These are phyloP conservation scores for Eutypa lata DNA, from an alignment of 2,329 filamentous ascomycete genomes.

Conservation along the genomic window DNA sequence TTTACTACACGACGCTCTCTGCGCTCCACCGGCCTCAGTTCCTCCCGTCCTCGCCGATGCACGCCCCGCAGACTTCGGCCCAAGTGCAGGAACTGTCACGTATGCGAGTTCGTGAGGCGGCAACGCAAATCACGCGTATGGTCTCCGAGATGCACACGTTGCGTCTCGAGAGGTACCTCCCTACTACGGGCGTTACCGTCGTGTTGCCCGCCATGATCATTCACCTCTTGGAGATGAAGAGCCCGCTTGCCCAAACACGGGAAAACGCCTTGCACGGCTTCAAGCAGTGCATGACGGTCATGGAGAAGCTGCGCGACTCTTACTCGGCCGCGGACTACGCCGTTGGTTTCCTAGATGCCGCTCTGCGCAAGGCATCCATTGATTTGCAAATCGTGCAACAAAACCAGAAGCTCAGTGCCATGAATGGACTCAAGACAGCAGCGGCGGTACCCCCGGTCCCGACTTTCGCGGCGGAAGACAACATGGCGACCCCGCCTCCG, in stretches of 20 bases:
- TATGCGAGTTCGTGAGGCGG: slow-evolving; percentile 77
- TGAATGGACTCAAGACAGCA: slow-evolving; percentile 18
- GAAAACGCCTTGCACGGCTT: slow-evolving; percentile 76
- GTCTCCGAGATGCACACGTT: slow-evolving; percentile 71
- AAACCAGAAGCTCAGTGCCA: slow-evolving; percentile 5
- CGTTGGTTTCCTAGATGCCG: slow-evolving; percentile 90
- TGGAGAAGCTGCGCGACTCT: slow-evolving; percentile 81
- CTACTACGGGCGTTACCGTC: slow-evolving; percentile 87
- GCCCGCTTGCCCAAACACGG: slow-evolving; percentile 67
- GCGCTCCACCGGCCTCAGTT: slow-evolving; percentile 91
- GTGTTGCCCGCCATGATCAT: slow-evolving; percentile 92
- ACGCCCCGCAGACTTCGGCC: slow-evolving; percentile 51
- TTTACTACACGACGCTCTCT: slow-evolving; percentile 88
- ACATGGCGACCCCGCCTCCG: slow-evolving; percentile 48
- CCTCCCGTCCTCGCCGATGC: slow-evolving; percentile 65
- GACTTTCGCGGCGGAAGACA: slow-evolving; percentile 19
- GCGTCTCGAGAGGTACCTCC: slow-evolving; percentile 74
- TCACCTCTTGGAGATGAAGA: slow-evolving; percentile 89
- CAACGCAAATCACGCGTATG: slow-evolving; percentile 81
- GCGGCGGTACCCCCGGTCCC: slow-evolving; percentile 20
- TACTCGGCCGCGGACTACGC: slow-evolving; percentile 95
- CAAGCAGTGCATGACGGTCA: slow-evolving; percentile 87
- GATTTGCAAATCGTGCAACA: slow-evolving; percentile 48
- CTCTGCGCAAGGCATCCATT: slow-evolving; percentile 82
- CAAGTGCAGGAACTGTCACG: slow-evolving; percentile 81